Evolutionary conservation across 139 green algal genomes (phyloP).

Genomic region (Chlamydomonas schloesseri): DNA sequence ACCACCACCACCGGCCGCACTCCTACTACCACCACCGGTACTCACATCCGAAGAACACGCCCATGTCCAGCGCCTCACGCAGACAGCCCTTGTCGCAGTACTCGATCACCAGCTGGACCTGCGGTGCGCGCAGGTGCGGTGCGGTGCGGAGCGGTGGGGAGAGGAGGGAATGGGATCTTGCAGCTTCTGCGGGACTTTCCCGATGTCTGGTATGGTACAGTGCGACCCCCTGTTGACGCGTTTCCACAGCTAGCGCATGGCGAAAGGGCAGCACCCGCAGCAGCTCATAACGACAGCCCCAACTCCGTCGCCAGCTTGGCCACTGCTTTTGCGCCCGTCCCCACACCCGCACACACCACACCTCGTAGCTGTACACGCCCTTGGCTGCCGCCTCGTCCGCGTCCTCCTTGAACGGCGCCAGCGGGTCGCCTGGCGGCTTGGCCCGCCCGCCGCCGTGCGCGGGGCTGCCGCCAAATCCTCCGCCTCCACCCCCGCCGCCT

Average conservation of each 20-base stretch:
- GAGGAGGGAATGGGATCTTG: background rate
- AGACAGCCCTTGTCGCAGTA: conserved; percentile 63
- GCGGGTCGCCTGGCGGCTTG: background rate
- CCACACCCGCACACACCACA: too few relatives aligned
- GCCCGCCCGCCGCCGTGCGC: background rate
- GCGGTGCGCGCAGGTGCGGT: background rate
- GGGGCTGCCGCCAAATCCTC: background rate
- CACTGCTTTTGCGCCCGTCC: too few relatives aligned
- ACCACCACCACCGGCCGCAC: too few relatives aligned
- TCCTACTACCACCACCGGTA: too few relatives aligned
- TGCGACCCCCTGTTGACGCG: too few relatives aligned
- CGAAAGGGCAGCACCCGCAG: too few relatives aligned
- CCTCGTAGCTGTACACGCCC: conserved; percentile 55
- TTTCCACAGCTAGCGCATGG: too few relatives aligned
- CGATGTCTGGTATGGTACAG: too few relatives aligned
- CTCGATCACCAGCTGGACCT: conserved; percentile 61
- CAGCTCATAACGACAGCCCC: too few relatives aligned
- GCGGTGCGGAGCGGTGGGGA: too few relatives aligned
- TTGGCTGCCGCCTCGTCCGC: background rate
- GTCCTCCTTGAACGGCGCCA: conserved; percentile 24
- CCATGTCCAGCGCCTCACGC: conserved; percentile 46
- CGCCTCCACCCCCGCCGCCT: background rate
- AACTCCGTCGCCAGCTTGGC: too few relatives aligned
- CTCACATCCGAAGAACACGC: conserved; percentile 48
- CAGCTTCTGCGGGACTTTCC: too few relatives aligned